A percentile compares a stretch with the other conserved stretches of the same genome.
Evolutionary conservation across 768 basidiomycete species (phyloP).

Genomic region (Hygrophoropsis aurantiaca): DNA sequence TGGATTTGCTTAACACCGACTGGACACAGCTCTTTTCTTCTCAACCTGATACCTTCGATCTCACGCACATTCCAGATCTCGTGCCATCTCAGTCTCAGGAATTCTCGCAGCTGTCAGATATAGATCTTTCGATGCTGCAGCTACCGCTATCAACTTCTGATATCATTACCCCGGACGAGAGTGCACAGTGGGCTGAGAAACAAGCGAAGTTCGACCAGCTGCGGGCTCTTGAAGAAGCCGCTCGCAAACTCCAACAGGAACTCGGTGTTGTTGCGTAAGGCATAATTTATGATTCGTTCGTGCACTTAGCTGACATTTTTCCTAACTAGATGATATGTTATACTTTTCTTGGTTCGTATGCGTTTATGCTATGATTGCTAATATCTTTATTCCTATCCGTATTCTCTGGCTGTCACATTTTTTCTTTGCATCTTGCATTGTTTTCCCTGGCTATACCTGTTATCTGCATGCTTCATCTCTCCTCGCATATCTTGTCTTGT

Average conservation of each 20-base stretch:
- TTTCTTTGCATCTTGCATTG: constrained; percentile 2
- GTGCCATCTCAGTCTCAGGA: background rate
- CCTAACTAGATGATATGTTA: background rate
- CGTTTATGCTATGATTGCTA: background rate
- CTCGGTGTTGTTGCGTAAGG: constrained; percentile 16
- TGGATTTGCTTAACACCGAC: too few relatives aligned
- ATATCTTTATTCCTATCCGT: constrained; percentile 17
- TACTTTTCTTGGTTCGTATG: background rate
- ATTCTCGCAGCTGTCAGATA: constrained; percentile 15
- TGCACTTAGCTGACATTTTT: background rate
- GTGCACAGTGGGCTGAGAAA: constrained; percentile 19
- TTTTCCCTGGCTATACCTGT: background rate
- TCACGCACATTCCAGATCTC: too few relatives aligned
- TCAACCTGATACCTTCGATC: too few relatives aligned
- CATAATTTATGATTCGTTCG: background rate
- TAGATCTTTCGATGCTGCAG: constrained; percentile 27
- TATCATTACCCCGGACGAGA: constrained; percentile 12
- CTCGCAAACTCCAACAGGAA: constrained; percentile 33
- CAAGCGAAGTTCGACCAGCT: constrained; percentile 32
- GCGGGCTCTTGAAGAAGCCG: constrained; percentile 32
- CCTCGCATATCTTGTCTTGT: background rate
- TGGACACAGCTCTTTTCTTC: too few relatives aligned
- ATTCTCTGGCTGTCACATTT: constrained; percentile 5
- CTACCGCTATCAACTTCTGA: constrained; percentile 7
- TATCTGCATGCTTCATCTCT: background rate